A percentile compares a stretch with the other conserved stretches of the same genome.
These are phyloP conservation scores for Malus sieversii DNA, from an alignment of 306 rosid species.

Conservation along the genomic window DNA sequence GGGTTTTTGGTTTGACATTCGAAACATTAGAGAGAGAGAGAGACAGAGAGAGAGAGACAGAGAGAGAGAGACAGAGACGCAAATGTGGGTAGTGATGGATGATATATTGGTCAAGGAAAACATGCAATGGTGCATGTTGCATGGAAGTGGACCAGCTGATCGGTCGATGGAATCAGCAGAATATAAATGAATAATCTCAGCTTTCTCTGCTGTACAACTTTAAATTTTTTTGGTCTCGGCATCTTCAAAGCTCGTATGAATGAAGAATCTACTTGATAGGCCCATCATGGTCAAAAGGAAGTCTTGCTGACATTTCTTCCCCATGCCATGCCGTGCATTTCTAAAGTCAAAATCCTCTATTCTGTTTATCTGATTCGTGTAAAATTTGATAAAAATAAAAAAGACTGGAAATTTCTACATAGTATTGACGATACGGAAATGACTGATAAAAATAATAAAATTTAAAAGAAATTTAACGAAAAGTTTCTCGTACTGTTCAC, in stretches of 20 bases:
- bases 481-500: fast-evolving
- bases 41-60: not conserved
- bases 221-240: not conserved
- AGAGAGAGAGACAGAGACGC: not conserved
- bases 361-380: not conserved
- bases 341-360: conserved; percentile 31
- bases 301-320: conserved; percentile 37
- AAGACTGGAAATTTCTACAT: too few species aligned
- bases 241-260: conserved; percentile 24
- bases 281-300: conserved; percentile 32
- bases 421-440: fast-evolving
- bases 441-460: too few species aligned
- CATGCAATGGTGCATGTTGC: not conserved
- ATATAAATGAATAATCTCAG: not conserved
- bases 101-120: not conserved
- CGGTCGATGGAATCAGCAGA: not conserved
- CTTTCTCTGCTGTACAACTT: not conserved
- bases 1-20: conserved; percentile 18
- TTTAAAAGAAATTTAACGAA: too few species aligned
- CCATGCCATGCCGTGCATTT: not conserved
- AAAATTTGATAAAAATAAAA: too few species aligned
- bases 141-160: conserved; percentile 15
- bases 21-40: not conserved
- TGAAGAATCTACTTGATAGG: conserved; percentile 25
- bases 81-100: not conserved